A percentile compares a stretch with the other conserved stretches of the same genome.
Evolutionary conservation across 306 rosid species (phyloP).

Genomic region (Corylus avellana): DNA sequence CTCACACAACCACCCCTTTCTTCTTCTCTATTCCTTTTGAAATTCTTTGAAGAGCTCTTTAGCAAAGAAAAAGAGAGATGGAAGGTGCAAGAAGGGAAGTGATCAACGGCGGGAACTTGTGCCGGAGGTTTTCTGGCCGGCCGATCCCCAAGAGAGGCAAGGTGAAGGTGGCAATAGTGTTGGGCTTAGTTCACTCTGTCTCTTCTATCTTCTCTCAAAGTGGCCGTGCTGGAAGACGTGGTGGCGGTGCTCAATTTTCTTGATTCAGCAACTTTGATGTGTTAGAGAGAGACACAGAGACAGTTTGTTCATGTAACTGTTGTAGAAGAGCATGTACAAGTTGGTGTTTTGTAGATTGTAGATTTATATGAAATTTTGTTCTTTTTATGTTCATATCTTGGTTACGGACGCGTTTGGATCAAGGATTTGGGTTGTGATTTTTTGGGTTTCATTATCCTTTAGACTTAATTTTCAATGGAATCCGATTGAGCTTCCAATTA

Average conservation of each 20-base stretch:
- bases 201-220: conserved; percentile 36
- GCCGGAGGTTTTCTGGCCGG: conserved; percentile 36
- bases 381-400: not conserved
- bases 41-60: not conserved
- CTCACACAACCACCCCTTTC: not conserved
- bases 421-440: not conserved
- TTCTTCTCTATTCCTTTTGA: not conserved
- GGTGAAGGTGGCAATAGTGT: conserved; percentile 43
- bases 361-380: not conserved
- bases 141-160: conserved; percentile 47
- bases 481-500: too few relatives aligned
- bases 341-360: not conserved
- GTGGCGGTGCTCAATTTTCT: conserved; percentile 16
- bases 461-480: too few relatives aligned
- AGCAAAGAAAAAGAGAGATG: conserved; percentile 5
- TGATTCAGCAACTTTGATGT: not conserved
- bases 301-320: not conserved
- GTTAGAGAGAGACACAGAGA: too few relatives aligned
- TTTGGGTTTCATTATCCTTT: too few relatives aligned
- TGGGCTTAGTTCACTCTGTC: conserved; percentile 35
- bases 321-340: conserved; percentile 10
- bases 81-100: conserved; percentile 21
- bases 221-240: conserved; percentile 3
- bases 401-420: not conserved
- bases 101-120: conserved; percentile 14